phyloP scores from a whole-genome alignment of 306 rosid species.

The Pyrus bretschneideri region DNA sequence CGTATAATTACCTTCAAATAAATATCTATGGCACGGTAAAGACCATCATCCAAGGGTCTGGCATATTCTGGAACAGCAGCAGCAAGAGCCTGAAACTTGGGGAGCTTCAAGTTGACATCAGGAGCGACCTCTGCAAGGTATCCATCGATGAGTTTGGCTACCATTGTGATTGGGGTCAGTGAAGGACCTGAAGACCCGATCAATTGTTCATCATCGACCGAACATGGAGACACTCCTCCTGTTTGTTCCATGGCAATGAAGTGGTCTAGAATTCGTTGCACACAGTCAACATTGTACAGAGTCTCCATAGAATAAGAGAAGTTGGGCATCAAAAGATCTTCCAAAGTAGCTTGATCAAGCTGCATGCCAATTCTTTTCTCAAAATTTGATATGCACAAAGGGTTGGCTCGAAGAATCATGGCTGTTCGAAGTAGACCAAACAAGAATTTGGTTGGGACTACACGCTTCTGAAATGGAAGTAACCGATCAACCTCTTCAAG shows the following conservation, averaged over 20 bases:
- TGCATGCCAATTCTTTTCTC: slow-evolving; percentile 89
- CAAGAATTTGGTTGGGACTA: slow-evolving; percentile 64
- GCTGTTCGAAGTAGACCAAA: slow-evolving; percentile 91
- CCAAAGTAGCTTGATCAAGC: slow-evolving; percentile 89
- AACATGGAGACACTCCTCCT: slow-evolving; percentile 77
- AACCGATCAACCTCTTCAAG: slow-evolving; percentile 69
- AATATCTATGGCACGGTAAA: slow-evolving; percentile 90
- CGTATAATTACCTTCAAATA: slow-evolving; percentile 66
- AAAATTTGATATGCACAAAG: slow-evolving; percentile 63
- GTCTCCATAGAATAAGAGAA: slow-evolving; percentile 94
- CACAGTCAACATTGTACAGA: slow-evolving; percentile 90
- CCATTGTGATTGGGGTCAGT: slow-evolving; percentile 77
- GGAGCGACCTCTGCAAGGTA: slow-evolving; percentile 99
- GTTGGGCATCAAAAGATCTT: slow-evolving; percentile 94
- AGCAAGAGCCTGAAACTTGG: slow-evolving; percentile 87
- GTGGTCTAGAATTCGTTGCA: slow-evolving; percentile 83
- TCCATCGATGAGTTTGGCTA: slow-evolving; percentile 95
- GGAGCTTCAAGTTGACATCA: slow-evolving; percentile 81
- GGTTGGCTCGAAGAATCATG: slow-evolving; percentile 68
- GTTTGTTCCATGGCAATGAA: slow-evolving; percentile 80
- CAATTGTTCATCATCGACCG: slow-evolving; percentile 69
- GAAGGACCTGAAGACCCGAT: slow-evolving; percentile 59
- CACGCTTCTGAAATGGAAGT: slow-evolving; percentile 78
- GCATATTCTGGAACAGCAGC: slow-evolving; percentile 96
- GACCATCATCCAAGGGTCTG: slow-evolving; percentile 94